Base-by-base conservation (phyloP, 2,329 filamentous ascomycete species). In the Cyphellophora attinorum region DNA sequence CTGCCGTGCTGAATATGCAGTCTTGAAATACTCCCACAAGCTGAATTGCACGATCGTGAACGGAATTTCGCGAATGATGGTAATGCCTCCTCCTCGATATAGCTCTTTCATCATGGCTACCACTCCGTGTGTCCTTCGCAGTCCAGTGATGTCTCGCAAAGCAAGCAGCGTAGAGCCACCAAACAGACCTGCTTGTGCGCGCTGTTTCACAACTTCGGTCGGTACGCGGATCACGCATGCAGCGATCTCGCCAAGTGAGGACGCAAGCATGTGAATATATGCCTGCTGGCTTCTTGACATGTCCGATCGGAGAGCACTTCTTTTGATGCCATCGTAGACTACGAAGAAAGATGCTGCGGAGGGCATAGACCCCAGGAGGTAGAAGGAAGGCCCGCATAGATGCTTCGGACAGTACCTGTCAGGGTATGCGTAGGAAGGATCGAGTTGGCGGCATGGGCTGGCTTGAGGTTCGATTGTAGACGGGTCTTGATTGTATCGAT, bases 401-500 rank as follows among this genome's bases (percentile, higher is more conserved):
- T 85, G 42, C 89, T 88, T 32, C 72, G 73, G 70, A 96, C 88
- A 53, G 89, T 89, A 55, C 91, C 89, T 3, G 80, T 79, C 37
- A 81, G 70, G 54, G 85, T 49, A 30, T 41, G 48, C 29, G 46
- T 42, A 47, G 41, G n/a, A 39, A 34, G 6, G 51, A 52, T 14
- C 46, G 48, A 19, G 17, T 17, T 15, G 55, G 84, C 83, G 53
- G 83, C 84, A 2, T 79, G 75, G 37, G 74, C 70, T 69, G 91
- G 86, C 57, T 81, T 78, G 37, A 70, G 58, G 31, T 74, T 74
- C 44, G 86, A 85, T 65, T 98, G 91, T 5, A 98, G 84, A 11
- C 91, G 86, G 28, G 93, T 98, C 66, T 98, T 98, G 56, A 98
- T 79, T 0, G 91, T 98, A 72, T 98, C 93, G 69, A 98, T 85